Percentiles rank a stretch among this genome's conserved stretches.
Conservation (phyloP, 2,329 filamentous ascomycete species). For the Exserohilum turcica region DNA sequence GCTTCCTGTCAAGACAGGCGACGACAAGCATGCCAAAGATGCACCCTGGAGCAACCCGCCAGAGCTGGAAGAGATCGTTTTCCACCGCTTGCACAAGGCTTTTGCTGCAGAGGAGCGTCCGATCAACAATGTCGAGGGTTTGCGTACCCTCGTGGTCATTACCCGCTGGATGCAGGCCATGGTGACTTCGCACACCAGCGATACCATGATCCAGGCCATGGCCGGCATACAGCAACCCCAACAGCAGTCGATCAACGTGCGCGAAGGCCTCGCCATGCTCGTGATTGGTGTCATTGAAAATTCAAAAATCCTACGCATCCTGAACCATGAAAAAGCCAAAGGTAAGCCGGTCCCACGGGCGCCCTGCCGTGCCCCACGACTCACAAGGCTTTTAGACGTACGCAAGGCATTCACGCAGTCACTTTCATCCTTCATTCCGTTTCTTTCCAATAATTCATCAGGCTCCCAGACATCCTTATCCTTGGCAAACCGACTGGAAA, state of each 20-base stretch:
- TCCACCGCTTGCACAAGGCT: constrained; percentile 44
- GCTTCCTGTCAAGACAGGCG: constrained; percentile 26
- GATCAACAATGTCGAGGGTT: constrained; percentile 36
- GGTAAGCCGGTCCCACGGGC: constrained; percentile 46
- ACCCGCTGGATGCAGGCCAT: constrained; percentile 48
- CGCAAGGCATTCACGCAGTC: constrained; percentile 42
- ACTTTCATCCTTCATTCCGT: constrained; percentile 40
- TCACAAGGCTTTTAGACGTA: constrained; percentile 30
- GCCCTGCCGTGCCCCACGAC: not conserved
- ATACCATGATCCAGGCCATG: constrained; percentile 49
- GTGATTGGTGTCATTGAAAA: constrained; percentile 68
- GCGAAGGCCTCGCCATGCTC: constrained; percentile 68
- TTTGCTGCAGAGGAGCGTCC: constrained; percentile 44
- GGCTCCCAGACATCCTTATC: constrained; percentile 59
- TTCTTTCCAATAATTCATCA: constrained; percentile 61
- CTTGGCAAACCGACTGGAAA: constrained; percentile 47
- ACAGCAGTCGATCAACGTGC: constrained; percentile 64
- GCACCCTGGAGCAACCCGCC: constrained; percentile 41
- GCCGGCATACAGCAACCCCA: constrained; percentile 53
- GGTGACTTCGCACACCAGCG: constrained; percentile 47
- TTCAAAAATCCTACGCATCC: constrained; percentile 57
- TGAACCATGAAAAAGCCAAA: constrained; percentile 61
- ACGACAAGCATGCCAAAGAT: constrained; percentile 25
- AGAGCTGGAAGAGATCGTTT: constrained; percentile 47
- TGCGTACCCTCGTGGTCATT: constrained; percentile 37